Percentiles rank a stretch among this genome's conserved stretches.
These are phyloP conservation scores for Emericellopsis cladophorae DNA, from an alignment of 2,329 filamentous ascomycete genomes.

Conservation along the genomic window DNA sequence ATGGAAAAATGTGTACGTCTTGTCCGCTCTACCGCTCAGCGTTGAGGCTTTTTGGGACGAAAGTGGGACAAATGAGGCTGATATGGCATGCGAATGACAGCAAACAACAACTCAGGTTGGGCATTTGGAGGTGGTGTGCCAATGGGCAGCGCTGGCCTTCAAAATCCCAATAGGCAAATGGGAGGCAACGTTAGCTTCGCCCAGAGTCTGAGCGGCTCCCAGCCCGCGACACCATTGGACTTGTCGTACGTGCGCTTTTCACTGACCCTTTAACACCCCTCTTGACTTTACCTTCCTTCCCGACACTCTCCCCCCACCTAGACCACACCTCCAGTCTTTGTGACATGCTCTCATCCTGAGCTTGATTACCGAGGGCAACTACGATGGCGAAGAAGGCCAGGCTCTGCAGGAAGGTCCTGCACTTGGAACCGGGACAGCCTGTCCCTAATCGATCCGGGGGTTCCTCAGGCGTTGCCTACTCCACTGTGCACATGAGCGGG, in stretches of 20 bases:
- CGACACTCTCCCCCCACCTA: neutral
- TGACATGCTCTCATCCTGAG: neutral
- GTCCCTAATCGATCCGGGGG: neutral
- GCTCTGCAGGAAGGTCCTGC: slow-evolving; percentile 5
- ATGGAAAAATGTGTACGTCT: slow-evolving; percentile 48
- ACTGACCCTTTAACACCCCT: neutral
- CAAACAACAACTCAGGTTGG: slow-evolving; percentile 44
- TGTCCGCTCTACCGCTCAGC: neutral
- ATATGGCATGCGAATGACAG: slow-evolving; percentile 12
- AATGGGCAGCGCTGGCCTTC: slow-evolving; percentile 43
- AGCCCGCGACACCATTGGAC: slow-evolving; percentile 49
- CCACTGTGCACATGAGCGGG: slow-evolving; percentile 16
- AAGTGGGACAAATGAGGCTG: neutral
- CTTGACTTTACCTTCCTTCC: neutral
- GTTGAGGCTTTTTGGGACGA: neutral
- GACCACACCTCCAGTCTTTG: neutral
- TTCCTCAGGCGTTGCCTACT: slow-evolving; percentile 10
- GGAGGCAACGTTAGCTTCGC: slow-evolving; percentile 52
- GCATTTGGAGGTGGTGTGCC: slow-evolving; percentile 49
- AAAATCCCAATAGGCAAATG: slow-evolving; percentile 39
- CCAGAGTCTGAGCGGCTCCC: slow-evolving; percentile 51
- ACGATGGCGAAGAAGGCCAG: slow-evolving; percentile 5
- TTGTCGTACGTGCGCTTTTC: slow-evolving; percentile 43
- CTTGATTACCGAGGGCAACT: slow-evolving; percentile 1
- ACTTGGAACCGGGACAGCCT: neutral